Conservation (phyloP, 2,329 filamentous ascomycete genomes). For the Paramyrothecium sp. region DNA sequence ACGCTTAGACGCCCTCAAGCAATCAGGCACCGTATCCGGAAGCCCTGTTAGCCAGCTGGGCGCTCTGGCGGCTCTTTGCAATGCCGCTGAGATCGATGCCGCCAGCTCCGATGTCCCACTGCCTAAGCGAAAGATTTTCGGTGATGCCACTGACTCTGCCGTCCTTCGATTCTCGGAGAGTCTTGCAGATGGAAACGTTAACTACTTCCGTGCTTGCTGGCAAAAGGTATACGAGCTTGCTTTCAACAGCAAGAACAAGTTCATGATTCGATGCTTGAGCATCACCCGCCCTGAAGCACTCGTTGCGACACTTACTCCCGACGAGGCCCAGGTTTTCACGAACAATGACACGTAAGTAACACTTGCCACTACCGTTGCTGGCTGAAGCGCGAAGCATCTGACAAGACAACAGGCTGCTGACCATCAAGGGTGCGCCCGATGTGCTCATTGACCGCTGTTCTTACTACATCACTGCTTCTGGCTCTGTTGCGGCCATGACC, state of each 20-base stretch:
- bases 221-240: slow-evolving; percentile 65
- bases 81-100: slow-evolving; percentile 72
- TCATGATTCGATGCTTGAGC: slow-evolving; percentile 66
- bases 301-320: slow-evolving; percentile 33
- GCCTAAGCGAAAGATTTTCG: slow-evolving; percentile 62
- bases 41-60: slow-evolving; percentile 58
- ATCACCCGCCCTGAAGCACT: slow-evolving; percentile 31
- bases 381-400: slow-evolving; percentile 1
- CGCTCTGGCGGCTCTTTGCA: slow-evolving; percentile 65
- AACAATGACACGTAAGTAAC: slow-evolving; percentile 33
- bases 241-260: slow-evolving; percentile 85
- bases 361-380: not conserved
- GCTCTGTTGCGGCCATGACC: slow-evolving; percentile 50
- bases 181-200: slow-evolving; percentile 51
- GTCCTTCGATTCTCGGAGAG: slow-evolving; percentile 70
- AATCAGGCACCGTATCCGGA: slow-evolving; percentile 25
- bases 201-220: slow-evolving; percentile 61
- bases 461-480: slow-evolving; percentile 54
- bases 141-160: slow-evolving; percentile 75
- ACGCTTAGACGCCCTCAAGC: slow-evolving; percentile 22
- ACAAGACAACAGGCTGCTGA: slow-evolving; percentile 47
- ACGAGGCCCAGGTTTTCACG: slow-evolving; percentile 31
- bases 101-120: slow-evolving; percentile 59
- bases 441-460: slow-evolving; percentile 65
- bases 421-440: slow-evolving; percentile 79